Evolutionary conservation across 805 yeast genomes (phyloP).

Genomic region (Teunomyces tritomae): DNA sequence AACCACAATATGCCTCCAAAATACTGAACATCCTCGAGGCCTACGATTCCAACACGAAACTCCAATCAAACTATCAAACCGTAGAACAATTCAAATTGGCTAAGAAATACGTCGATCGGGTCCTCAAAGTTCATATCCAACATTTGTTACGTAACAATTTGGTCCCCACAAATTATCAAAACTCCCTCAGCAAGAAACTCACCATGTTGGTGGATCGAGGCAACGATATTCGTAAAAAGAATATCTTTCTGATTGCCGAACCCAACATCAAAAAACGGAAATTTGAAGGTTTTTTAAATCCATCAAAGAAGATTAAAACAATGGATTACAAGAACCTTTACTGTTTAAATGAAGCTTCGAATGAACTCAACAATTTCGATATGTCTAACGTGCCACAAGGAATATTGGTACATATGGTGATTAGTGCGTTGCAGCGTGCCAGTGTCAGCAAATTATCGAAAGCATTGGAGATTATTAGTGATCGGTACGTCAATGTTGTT

Average conservation of each 20-base stretch:
- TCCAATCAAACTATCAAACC: constrained; percentile 48
- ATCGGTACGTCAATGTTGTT: constrained; percentile 56
- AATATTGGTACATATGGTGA: constrained; percentile 61
- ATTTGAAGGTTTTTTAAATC: constrained; percentile 41
- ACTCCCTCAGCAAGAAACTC: constrained; percentile 26
- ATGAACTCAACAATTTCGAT: constrained; percentile 67
- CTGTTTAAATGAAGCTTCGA: constrained; percentile 58
- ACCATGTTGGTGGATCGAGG: constrained; percentile 33
- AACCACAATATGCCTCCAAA: constrained; percentile 59
- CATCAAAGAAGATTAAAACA: constrained; percentile 25
- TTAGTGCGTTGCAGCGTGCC: constrained; percentile 59
- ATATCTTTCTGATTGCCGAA: constrained; percentile 32
- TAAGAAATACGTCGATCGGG: constrained; percentile 62
- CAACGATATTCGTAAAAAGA: constrained; percentile 40
- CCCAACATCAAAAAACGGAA: constrained; percentile 33
- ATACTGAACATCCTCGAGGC: constrained; percentile 58
- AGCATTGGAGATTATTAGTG: constrained; percentile 67
- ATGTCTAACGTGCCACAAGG: constrained; percentile 64
- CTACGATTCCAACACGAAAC: constrained; percentile 58
- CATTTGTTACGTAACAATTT: constrained; percentile 35
- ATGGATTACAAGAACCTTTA: constrained; percentile 60
- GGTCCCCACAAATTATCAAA: constrained; percentile 33
- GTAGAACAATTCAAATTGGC: constrained; percentile 50
- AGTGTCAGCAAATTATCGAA: constrained; percentile 52
- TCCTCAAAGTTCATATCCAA: constrained; percentile 45